These are phyloP conservation scores for Cryptococcus floricola DNA, from an alignment of 1,284 basidiomycete genomes.

Conservation along the genomic window DNA sequence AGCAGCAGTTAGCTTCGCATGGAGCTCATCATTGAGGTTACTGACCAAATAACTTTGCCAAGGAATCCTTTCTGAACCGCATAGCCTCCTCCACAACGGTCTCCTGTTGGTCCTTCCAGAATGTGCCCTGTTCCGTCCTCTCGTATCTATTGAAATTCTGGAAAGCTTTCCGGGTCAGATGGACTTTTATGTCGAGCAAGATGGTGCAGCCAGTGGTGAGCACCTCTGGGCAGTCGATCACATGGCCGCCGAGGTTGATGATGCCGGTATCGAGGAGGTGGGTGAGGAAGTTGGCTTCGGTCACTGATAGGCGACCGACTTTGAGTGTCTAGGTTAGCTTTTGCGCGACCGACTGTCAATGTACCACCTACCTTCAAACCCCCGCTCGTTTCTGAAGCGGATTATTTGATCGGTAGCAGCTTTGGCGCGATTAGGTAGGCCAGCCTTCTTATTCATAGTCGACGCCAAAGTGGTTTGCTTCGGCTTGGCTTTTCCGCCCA, in stretches of 20 bases:
- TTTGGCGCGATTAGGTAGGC: slow-evolving; percentile 26
- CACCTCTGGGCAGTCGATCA: slow-evolving; percentile 44
- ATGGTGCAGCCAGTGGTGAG: slow-evolving; percentile 45
- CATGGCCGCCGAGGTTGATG: slow-evolving; percentile 43
- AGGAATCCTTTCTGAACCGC: slow-evolving; percentile 45
- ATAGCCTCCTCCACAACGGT: slow-evolving; percentile 46
- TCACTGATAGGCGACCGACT: slow-evolving; percentile 46
- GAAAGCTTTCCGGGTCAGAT: slow-evolving; percentile 43
- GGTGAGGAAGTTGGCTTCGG: slow-evolving; percentile 43
- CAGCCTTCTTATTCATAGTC: slow-evolving; percentile 42
- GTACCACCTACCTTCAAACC: slow-evolving; percentile 32
- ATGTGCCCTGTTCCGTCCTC: slow-evolving; percentile 27
- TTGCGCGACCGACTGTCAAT: not conserved
- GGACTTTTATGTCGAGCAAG: slow-evolving; percentile 45
- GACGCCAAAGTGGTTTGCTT: slow-evolving; percentile 43
- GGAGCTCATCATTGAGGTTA: not conserved
- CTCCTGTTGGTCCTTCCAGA: slow-evolving; percentile 49
- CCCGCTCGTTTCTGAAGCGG: slow-evolving; percentile 45
- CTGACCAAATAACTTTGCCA: slow-evolving; percentile 44
- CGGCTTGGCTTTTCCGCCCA: slow-evolving; percentile 17
- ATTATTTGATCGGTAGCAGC: slow-evolving; percentile 46
- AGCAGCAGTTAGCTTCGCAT: not conserved
- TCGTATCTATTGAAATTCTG: slow-evolving; percentile 32
- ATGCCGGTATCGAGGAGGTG: slow-evolving; percentile 46
- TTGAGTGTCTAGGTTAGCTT: not conserved